Conservation (phyloP, 2,329 filamentous ascomycete species). For the Fusarium bactridioides region DNA sequence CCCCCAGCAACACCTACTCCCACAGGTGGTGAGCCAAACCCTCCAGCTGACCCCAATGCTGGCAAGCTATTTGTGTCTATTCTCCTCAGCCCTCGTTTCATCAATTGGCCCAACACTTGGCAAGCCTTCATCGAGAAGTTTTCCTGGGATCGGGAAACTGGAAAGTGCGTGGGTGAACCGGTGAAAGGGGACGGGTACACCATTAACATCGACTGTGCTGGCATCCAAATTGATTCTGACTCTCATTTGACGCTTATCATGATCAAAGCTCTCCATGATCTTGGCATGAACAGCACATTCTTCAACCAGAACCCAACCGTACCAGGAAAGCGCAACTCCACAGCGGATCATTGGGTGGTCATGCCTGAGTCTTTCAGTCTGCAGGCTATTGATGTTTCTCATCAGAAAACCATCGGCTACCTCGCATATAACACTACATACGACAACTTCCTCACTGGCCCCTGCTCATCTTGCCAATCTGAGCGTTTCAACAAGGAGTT, state of each 20-base stretch:
- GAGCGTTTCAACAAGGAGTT: slow-evolving; percentile 48
- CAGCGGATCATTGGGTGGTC: slow-evolving; percentile 48
- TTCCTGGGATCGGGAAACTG: slow-evolving; percentile 50
- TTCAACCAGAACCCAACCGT: slow-evolving; percentile 52
- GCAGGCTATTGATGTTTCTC: slow-evolving; percentile 45
- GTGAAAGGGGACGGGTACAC: slow-evolving; percentile 48
- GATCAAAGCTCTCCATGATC: slow-evolving; percentile 50
- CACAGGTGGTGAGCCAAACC: slow-evolving; percentile 42
- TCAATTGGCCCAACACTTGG: slow-evolving; percentile 52
- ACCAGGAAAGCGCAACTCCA: slow-evolving; percentile 43
- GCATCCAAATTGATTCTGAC: slow-evolving; percentile 49
- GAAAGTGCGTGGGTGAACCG: slow-evolving; percentile 45
- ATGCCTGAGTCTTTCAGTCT: slow-evolving; percentile 51
- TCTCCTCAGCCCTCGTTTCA: slow-evolving; percentile 49
- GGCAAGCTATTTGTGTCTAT: slow-evolving; percentile 46
- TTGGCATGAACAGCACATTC: slow-evolving; percentile 50
- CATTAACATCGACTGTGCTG: slow-evolving; percentile 49
- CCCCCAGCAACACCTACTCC: slow-evolving; percentile 37
- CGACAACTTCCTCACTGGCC: slow-evolving; percentile 48
- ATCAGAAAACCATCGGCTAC: slow-evolving; percentile 45
- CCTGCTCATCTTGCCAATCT: slow-evolving; percentile 49
- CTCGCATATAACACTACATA: slow-evolving; percentile 50
- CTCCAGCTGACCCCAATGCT: slow-evolving; percentile 41
- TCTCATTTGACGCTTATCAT: slow-evolving; percentile 51
- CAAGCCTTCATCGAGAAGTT: slow-evolving; percentile 51